Percentiles rank a stretch among this genome's conserved stretches.
These are phyloP conservation scores for Chenopodium berlandieri DNA, from an alignment of 148 eudicot genomes.

Conservation along the genomic window DNA sequence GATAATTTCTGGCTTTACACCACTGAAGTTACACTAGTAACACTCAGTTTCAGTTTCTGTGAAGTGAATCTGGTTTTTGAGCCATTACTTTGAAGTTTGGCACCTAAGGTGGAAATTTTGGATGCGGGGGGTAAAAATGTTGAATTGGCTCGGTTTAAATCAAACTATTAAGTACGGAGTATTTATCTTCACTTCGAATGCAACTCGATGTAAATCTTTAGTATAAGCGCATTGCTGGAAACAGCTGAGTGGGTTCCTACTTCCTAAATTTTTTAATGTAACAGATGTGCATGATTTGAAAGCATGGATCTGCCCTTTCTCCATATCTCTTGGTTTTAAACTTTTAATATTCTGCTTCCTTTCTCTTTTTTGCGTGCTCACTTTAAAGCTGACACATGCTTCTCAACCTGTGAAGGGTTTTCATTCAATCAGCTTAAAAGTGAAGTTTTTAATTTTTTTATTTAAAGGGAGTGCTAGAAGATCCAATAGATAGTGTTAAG, in stretches of 20 bases:
- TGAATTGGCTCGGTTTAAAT: not conserved
- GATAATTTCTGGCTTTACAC: too few species aligned
- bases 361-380: not conserved
- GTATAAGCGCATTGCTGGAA: not conserved
- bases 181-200: not conserved
- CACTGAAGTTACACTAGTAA: too few species aligned
- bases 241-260: not conserved
- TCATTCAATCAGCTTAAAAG: not conserved
- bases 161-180: not conserved
- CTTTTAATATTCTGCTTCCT: not conserved
- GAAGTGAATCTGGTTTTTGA: too few species aligned
- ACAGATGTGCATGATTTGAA: not conserved
- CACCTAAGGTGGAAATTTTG: too few species aligned
- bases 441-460: not conserved
- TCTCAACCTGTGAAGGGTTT: not conserved
- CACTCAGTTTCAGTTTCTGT: too few species aligned
- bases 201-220: not conserved
- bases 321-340: not conserved
- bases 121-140: not conserved
- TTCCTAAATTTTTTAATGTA: not conserved
- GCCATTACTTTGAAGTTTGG: not conserved
- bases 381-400: not conserved
- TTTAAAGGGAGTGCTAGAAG: not conserved
- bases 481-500: not conserved
- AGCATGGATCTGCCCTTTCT: not conserved